Evolutionary conservation across 2,329 filamentous ascomycete genomes (phyloP), one percentile per base, ranked within the genome.

Genomic region (Cladosporium sp.): DNA sequence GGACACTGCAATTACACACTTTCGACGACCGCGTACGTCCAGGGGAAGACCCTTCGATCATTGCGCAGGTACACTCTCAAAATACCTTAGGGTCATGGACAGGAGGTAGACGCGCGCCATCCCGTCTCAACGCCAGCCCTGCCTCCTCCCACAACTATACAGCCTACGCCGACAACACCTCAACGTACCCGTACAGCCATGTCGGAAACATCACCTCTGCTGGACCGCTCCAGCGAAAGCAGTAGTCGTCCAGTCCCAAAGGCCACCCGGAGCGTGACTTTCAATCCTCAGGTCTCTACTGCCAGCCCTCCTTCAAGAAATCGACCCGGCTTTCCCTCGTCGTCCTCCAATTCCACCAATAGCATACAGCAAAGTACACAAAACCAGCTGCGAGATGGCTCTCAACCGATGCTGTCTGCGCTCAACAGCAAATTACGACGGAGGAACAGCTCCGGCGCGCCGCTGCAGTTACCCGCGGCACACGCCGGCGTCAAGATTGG

Each of bases 351-450:
- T 49, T 53, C 56, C 34, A 52, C 59, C 32, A 53, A 63, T 55
- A 55, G 65, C 34, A 69, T 72, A 34, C 44, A 33, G 13, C 37
- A 22, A 13, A 43, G 38, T 13, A 14, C 42, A 66, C 68, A 48
- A 18, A 70, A 68, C 56, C 64, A 52, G 43, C 70, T 43, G 64
- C 68, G 53, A 66, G 74, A 58, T 68, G 69, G 55, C 69, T 71
- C 49, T 56, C 75, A 60, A 67, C 82, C 83, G 3, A 84, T 87
- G 70, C 81, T 95, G 19, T 84, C 89, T 4, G 82, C 86, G 3
- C 74, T 96, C 61, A 95, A 96, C 72, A 92, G 78, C 78, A 95
- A 91, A 72, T 77, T 96, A 43, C 85, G 89, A 51, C 79, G 92
- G 63, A 82, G 91, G 59, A 93, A 95, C 65, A 95, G 89, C 70